Conservation (phyloP, 2,329 filamentous ascomycete species). For the Talaromyces sp. region DNA sequence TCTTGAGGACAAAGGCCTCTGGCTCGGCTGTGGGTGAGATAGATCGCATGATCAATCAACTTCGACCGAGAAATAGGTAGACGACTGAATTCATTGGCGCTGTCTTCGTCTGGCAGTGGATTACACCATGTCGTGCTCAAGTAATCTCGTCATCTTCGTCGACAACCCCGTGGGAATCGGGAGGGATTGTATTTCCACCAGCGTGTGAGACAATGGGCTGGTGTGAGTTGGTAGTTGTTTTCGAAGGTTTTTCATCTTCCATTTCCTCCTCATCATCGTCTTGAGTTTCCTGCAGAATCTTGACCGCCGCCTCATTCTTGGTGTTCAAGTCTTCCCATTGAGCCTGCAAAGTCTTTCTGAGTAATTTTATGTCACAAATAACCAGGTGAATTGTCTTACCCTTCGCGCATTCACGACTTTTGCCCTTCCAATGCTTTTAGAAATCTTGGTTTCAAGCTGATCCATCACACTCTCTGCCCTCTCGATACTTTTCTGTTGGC, state of each 20-base stretch:
- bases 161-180: conserved; percentile 23
- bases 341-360: conserved; percentile 18
- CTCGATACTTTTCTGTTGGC: conserved; percentile 53
- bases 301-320: conserved; percentile 24
- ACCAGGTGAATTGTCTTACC: conserved; percentile 17
- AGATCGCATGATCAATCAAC: conserved; percentile 66
- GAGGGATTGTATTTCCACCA: conserved; percentile 10
- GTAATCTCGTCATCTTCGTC: conserved; percentile 43
- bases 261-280: conserved; percentile 49
- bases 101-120: neutral
- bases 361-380: neutral
- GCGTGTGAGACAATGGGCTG: conserved; percentile 11
- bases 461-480: conserved; percentile 52
- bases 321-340: conserved; percentile 41
- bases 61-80: conserved; percentile 39
- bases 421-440: conserved; percentile 47
- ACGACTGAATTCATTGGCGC: neutral
- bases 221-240: neutral
- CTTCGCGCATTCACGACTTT: conserved; percentile 44
- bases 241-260: conserved; percentile 32
- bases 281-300: conserved; percentile 43
- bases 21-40: conserved; percentile 70
- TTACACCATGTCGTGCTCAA: conserved; percentile 23
- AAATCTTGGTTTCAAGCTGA: conserved; percentile 53
- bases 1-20: conserved; percentile 69